Conservation (phyloP, 208 protist genomes). For the Leishmania major region DNA sequence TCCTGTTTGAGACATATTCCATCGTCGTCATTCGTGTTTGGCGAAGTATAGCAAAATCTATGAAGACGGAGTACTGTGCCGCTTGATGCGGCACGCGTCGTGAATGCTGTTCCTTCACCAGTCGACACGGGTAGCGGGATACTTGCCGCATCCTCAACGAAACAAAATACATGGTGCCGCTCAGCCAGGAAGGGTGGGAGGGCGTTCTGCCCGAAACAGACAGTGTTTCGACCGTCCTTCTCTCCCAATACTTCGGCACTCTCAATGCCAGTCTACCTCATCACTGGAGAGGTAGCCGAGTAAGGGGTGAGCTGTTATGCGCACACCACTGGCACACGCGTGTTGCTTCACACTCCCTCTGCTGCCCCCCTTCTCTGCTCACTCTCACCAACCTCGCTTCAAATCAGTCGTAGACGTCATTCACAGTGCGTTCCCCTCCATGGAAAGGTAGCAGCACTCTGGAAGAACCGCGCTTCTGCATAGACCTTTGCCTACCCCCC, state of each 20-base stretch:
- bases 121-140: background rate
- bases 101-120: background rate
- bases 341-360: background rate
- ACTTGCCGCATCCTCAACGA: background rate
- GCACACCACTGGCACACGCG: background rate
- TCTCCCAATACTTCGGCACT: background rate
- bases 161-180: background rate
- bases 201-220: background rate
- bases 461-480: background rate
- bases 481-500: background rate
- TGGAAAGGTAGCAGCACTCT: background rate
- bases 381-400: background rate
- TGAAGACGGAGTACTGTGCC: background rate
- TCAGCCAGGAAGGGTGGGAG: background rate
- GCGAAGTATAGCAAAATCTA: background rate
- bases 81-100: background rate
- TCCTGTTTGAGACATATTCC: background rate
- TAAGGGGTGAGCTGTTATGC: background rate
- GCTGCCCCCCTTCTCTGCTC: background rate
- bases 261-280: background rate
- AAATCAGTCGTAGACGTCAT: background rate
- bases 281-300: background rate
- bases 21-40: background rate
- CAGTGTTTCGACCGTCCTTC: background rate
- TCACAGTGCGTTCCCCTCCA: background rate